Conservation (phyloP, 148 eudicot species). For the Rhododendron mucronatum region DNA sequence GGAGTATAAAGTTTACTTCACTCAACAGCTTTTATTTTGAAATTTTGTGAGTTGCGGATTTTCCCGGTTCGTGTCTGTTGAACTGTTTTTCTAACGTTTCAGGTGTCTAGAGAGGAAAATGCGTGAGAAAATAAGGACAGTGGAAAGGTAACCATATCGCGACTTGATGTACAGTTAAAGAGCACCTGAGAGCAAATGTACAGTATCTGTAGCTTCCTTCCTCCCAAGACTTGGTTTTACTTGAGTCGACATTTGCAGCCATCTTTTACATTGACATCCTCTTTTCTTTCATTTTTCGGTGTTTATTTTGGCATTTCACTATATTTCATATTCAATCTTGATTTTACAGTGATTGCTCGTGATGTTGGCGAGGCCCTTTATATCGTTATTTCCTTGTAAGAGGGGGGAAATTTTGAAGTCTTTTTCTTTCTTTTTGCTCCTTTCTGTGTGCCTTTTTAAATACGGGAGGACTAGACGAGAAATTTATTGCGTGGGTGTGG, state of each 20-base stretch:
- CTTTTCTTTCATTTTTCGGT: not conserved
- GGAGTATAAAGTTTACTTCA: not conserved
- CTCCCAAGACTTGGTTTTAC: not conserved
- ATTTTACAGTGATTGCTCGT: not conserved
- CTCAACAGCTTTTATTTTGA: not conserved
- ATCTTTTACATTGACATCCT: not conserved
- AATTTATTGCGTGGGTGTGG: not conserved
- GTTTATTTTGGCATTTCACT: not conserved
- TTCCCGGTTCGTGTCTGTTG: not conserved
- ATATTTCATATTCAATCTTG: not conserved
- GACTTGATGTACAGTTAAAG: not conserved
- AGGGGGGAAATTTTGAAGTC: not conserved
- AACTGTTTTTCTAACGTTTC: slow-evolving; percentile 1
- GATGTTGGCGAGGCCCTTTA: slow-evolving; percentile 1
- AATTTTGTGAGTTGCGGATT: not conserved
- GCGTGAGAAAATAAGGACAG: not conserved
- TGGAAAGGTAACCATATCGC: not conserved
- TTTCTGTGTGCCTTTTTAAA: not conserved
- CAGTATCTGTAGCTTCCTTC: slow-evolving; percentile 2
- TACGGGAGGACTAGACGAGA: not conserved
- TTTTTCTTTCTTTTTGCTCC: not conserved
- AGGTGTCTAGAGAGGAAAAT: slow-evolving; percentile 14
- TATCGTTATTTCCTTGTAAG: not conserved
- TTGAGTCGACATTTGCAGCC: slow-evolving; percentile 2
- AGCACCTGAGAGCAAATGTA: slow-evolving; percentile 7